Conservation (phyloP, 768 basidiomycete species). For the Polyporus arcularius region DNA sequence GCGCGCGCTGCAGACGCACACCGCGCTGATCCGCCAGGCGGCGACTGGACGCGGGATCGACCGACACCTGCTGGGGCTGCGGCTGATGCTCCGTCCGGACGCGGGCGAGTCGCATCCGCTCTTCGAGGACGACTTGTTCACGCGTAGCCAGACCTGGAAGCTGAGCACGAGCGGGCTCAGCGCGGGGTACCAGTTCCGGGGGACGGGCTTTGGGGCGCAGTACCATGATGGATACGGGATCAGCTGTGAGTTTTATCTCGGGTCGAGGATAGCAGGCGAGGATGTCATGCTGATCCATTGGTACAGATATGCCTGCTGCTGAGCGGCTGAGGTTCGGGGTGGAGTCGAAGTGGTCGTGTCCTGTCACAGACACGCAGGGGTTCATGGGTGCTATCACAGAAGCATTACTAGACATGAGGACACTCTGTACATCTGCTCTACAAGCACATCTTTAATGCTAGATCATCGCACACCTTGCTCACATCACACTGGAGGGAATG, state of each 20-base stretch:
- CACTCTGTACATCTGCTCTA: constrained; percentile 16
- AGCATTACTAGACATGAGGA: constrained; percentile 70
- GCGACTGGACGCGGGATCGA: constrained; percentile 85
- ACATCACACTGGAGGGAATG: background rate
- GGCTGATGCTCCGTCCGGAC: constrained; percentile 56
- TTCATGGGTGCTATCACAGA: constrained; percentile 65
- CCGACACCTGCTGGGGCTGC: constrained; percentile 86
- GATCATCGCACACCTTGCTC: background rate
- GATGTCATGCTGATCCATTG: background rate
- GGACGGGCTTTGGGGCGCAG: constrained; percentile 86
- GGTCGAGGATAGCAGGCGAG: background rate
- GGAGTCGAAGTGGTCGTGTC: constrained; percentile 80
- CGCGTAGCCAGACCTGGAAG: constrained; percentile 79
- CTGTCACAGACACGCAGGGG: constrained; percentile 64
- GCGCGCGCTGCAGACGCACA: constrained; percentile 72
- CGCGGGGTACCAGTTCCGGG: constrained; percentile 82
- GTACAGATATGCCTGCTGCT: constrained; percentile 76
- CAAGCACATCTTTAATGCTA: constrained; percentile 17
- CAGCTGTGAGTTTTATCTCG: constrained; percentile 64
- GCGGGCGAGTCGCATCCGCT: constrained; percentile 59
- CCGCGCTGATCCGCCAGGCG: constrained; percentile 70
- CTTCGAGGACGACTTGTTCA: constrained; percentile 79
- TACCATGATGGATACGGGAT: constrained; percentile 92
- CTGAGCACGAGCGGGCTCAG: constrained; percentile 89
- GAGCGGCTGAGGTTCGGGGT: constrained; percentile 88